Evolutionary conservation across 2,329 filamentous ascomycete species (phyloP).

Genomic region (Fonsecaea pedrosoi): DNA sequence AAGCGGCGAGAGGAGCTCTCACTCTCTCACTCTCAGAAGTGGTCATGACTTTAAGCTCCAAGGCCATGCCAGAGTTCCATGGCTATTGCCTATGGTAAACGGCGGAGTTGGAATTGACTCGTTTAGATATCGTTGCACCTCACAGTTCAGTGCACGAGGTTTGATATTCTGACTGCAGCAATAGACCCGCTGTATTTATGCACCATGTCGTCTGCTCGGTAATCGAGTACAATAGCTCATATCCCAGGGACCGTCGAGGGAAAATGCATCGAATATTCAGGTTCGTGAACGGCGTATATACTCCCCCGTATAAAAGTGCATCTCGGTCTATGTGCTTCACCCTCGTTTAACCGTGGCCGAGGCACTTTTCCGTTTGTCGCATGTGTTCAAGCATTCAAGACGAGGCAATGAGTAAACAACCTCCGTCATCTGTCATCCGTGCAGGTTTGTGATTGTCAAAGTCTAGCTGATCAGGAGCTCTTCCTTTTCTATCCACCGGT

Average conservation of each 20-base stretch:
- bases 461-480: background rate
- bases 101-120: too few species aligned
- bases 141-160: too few species aligned
- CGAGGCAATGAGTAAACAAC: background rate
- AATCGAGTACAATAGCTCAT: background rate
- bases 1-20: too few species aligned
- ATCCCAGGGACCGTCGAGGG: background rate
- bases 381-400: background rate
- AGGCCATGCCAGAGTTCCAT: too few species aligned
- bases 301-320: background rate
- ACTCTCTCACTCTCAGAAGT: too few species aligned
- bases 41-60: too few species aligned
- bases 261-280: background rate
- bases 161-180: too few species aligned
- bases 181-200: too few species aligned
- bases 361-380: background rate
- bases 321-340: background rate
- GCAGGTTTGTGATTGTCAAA: background rate
- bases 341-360: background rate
- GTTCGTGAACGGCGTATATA: background rate
- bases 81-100: too few species aligned
- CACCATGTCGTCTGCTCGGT: too few species aligned
- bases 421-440: background rate
- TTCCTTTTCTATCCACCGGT: background rate
- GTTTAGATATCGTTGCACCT: too few species aligned